These are phyloP conservation scores for Linum trigynum DNA, from an alignment of 345 rosid genomes.

Conservation along the genomic window DNA sequence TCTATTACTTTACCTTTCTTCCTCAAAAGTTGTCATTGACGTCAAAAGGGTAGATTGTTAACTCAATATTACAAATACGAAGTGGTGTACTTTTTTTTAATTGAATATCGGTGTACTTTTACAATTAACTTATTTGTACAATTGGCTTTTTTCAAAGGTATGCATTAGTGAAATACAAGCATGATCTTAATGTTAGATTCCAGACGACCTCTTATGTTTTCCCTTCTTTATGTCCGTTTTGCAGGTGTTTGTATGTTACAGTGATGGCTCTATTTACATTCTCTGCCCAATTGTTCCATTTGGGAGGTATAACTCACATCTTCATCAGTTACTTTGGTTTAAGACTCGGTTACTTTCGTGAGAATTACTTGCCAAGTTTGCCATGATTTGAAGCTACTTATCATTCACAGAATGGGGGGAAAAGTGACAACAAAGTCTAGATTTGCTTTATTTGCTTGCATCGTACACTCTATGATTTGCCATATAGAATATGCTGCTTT, in stretches of 20 bases:
- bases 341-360: background rate
- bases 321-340: slow-evolving; percentile 1
- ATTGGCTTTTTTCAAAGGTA: too few relatives aligned
- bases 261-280: slow-evolving; percentile 76
- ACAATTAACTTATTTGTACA: too few relatives aligned
- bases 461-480: background rate
- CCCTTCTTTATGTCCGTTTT: slow-evolving; percentile 9
- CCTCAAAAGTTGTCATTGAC: too few relatives aligned
- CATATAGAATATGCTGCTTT: background rate
- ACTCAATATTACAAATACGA: too few relatives aligned
- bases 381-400: background rate
- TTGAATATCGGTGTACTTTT: too few relatives aligned
- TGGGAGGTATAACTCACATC: slow-evolving; percentile 51
- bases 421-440: too few relatives aligned
- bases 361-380: background rate
- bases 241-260: slow-evolving; percentile 80
- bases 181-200: slow-evolving; percentile 1
- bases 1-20: too few relatives aligned
- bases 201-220: slow-evolving; percentile 4
- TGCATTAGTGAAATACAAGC: background rate
- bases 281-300: slow-evolving; percentile 90
- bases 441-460: background rate
- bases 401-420: background rate
- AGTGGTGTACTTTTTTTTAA: too few relatives aligned
- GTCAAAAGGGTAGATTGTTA: too few relatives aligned